Conservation (phyloP, 176 grass and related monocot species). For the bread wheat (Triticum aestivum) region DNA sequence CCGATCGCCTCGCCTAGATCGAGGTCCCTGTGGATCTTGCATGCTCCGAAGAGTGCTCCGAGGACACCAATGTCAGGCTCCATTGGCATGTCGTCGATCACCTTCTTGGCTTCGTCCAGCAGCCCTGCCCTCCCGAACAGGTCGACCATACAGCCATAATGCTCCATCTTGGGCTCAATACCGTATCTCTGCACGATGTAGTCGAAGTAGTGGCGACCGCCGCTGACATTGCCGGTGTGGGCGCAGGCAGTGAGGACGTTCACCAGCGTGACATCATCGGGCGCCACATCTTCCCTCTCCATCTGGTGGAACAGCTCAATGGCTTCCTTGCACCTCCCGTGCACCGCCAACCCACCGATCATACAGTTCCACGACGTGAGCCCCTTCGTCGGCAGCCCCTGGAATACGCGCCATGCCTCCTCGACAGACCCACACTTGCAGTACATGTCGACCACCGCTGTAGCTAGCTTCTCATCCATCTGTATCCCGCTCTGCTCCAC, state of each 20-base stretch:
- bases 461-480: conserved; percentile 64
- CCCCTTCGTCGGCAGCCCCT: conserved; percentile 26
- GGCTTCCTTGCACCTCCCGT: conserved; percentile 52
- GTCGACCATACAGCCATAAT: conserved; percentile 88
- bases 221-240: conserved; percentile 53
- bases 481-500: conserved; percentile 42
- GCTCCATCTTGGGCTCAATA: conserved; percentile 69
- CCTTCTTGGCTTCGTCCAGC: conserved; percentile 71
- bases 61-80: conserved; percentile 57
- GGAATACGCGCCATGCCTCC: conserved; percentile 56
- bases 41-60: conserved; percentile 81
- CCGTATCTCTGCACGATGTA: conserved; percentile 40
- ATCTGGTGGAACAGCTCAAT: conserved; percentile 57
- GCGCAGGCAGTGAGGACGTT: conserved; percentile 80
- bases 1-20: conserved; percentile 58
- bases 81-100: conserved; percentile 82
- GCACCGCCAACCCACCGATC: conserved; percentile 72
- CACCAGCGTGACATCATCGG: conserved; percentile 73
- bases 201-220: conserved; percentile 53
- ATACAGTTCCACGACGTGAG: conserved; percentile 87
- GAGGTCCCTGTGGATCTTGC: conserved; percentile 57
- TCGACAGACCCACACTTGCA: conserved; percentile 86
- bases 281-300: conserved; percentile 43
- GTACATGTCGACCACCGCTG: conserved; percentile 80
- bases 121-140: conserved; percentile 70